Conservation (phyloP, 306 rosid species). For the Medicago lupulina region DNA sequence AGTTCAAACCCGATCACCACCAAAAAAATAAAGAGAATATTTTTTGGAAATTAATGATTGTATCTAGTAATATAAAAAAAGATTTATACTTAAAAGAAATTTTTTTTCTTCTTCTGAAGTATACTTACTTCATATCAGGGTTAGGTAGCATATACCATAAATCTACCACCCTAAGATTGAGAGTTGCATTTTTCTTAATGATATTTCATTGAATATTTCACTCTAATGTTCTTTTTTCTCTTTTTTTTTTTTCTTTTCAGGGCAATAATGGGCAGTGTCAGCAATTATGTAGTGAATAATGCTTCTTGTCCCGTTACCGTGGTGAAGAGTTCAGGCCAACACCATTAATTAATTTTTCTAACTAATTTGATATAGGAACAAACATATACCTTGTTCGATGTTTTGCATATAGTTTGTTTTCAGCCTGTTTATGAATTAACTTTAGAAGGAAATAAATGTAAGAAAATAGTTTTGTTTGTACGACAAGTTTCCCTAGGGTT, state of each 20-base stretch:
- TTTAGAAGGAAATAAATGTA: neutral
- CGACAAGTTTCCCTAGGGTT: neutral
- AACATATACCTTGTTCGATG: neutral
- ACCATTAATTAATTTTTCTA: neutral
- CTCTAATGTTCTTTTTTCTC: neutral
- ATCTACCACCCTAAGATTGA: neutral
- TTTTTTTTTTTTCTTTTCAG: conserved; percentile 43
- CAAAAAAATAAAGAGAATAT: too few species aligned
- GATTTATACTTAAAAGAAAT: too few species aligned
- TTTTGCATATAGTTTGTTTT: neutral
- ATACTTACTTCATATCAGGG: too few species aligned
- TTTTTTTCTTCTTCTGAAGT: too few species aligned
- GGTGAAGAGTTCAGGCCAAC: conserved; percentile 53
- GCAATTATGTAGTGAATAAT: conserved; percentile 77
- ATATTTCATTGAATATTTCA: conserved; percentile 4
- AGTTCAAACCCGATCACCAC: too few species aligned
- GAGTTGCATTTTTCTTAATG: neutral
- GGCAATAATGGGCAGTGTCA: conserved; percentile 86
- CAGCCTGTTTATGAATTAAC: neutral
- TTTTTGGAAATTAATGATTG: too few species aligned
- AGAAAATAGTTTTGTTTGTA: neutral
- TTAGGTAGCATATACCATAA: too few species aligned
- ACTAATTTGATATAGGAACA: conserved; percentile 4
- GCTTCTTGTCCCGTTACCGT: conserved; percentile 81
- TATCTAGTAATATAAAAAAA: too few species aligned